phyloP scores from a whole-genome alignment of 208 protist genomes.

The Phytomonas serpens region DNA sequence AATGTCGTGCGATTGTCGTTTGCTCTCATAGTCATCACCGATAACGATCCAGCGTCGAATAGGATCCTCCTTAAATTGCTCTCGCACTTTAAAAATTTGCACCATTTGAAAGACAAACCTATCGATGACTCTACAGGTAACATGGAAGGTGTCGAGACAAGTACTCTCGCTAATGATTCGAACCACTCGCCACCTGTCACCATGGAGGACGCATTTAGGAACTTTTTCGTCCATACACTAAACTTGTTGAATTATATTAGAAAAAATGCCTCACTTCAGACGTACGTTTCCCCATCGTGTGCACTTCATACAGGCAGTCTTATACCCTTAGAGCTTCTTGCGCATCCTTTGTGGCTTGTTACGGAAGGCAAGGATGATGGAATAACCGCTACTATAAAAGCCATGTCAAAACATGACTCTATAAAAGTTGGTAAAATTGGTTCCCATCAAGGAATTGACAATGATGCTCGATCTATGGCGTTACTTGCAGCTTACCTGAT shows the following conservation, averaged over 20 bases:
- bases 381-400: slow-evolving; percentile 60
- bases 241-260: slow-evolving; percentile 26
- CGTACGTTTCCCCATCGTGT: slow-evolving; percentile 23
- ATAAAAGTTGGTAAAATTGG: slow-evolving; percentile 33
- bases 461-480: slow-evolving; percentile 28
- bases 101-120: slow-evolving; percentile 6
- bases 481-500: slow-evolving; percentile 64
- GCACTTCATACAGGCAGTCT: background rate
- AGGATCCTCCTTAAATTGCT: background rate
- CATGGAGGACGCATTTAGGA: slow-evolving; percentile 15
- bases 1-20: slow-evolving; percentile 20
- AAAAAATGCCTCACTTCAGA: slow-evolving; percentile 28
- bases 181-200: background rate
- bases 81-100: background rate
- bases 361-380: slow-evolving; percentile 63
- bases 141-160: background rate
- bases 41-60: background rate
- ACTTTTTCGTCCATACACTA: slow-evolving; percentile 28
- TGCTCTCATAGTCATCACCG: slow-evolving; percentile 16
- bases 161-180: background rate
- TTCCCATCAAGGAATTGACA: background rate
- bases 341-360: slow-evolving; percentile 30
- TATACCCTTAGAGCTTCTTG: slow-evolving; percentile 23
- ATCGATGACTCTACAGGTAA: slow-evolving; percentile 8
- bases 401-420: slow-evolving; percentile 14